Evolutionary conservation across 495 filamentous ascomycete genomes (phyloP), one percentile per base, ranked within the genome.

Genomic region (Friedmanniomyces endolithicus): DNA sequence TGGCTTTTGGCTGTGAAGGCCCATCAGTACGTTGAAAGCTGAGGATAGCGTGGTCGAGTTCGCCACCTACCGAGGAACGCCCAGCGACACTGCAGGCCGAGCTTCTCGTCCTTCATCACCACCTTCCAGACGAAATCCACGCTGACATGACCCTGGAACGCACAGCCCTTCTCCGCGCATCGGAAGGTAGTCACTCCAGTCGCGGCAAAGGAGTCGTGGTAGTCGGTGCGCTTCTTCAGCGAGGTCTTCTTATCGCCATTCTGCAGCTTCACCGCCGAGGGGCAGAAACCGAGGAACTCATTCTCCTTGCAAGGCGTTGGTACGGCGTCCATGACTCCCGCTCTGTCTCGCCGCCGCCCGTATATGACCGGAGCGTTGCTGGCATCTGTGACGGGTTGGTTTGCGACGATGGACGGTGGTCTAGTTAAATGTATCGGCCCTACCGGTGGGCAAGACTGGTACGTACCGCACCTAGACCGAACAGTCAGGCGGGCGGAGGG

Each of bases 261-360:
- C 50, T 57, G 59, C 12, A 61, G 39, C 40, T 54, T 61, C 9
- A 57, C 31, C 7, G 59, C 53, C 1, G 41, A 44, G 24, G 34
- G 53, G 44, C 53, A 61, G 53, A 61, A 61, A 31, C 53, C 52
- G 1, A 59, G 51, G 12, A n/a, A 59, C 0, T 59, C 51, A 29
- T 59, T 59, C 35, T 59, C 57, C 29, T 55, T 59, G 12, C 51
- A 50, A 4, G 57, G 51, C 6, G 34, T 31, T 1, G 57, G 57
- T 9, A 59, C 20, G 3, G 41, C 12, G 16, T 31, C 29, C 25
- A 41, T 41, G 27, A 31, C 9, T 31, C 27, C 27, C 37, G 37
- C 17, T 2, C 37, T n/a, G 37, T 41, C 37, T 41, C 37, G 37
- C 37, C 37, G 37, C 37, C 37, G 37, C 37, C 37, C 37, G 37